Percentiles rank a stretch among this genome's conserved stretches.
These are phyloP conservation scores for Penicillium palitans DNA, from an alignment of 2,329 filamentous ascomycete genomes.

Conservation along the genomic window DNA sequence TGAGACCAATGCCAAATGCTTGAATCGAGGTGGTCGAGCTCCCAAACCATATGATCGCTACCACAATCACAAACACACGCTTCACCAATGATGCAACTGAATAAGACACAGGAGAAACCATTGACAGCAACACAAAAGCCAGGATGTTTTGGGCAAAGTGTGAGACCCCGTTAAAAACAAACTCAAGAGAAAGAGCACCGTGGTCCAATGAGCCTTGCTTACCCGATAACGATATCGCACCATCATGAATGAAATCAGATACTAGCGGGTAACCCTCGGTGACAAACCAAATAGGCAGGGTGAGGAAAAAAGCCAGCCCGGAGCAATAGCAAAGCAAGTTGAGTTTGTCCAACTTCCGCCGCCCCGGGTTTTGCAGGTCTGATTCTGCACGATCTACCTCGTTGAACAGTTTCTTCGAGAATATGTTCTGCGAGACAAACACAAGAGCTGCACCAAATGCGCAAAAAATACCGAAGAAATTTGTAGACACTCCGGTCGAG, in stretches of 20 bases:
- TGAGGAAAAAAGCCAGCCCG: conserved; percentile 84
- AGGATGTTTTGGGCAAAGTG: conserved; percentile 97
- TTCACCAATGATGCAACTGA: conserved; percentile 95
- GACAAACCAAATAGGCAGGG: conserved; percentile 89
- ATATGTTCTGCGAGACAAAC: conserved; percentile 98
- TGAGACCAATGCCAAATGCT: conserved; percentile 80
- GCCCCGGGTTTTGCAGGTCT: conserved; percentile 61
- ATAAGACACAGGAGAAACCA: conserved; percentile 95
- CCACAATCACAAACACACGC: conserved; percentile 92
- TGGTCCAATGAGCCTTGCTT: conserved; percentile 72
- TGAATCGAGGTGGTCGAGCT: conserved; percentile 82
- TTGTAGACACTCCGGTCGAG: conserved; percentile 84
- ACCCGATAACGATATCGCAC: conserved; percentile 72
- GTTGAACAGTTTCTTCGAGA: conserved; percentile 97
- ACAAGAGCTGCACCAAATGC: conserved; percentile 88
- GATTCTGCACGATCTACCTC: conserved; percentile 83
- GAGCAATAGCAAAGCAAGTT: conserved; percentile 98
- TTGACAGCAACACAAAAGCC: conserved; percentile 86
- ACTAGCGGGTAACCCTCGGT: conserved; percentile 79
- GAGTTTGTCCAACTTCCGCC: conserved; percentile 88
- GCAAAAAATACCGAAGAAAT: conserved; percentile 85
- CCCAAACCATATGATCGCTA: conserved; percentile 95
- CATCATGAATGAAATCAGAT: conserved; percentile 75
- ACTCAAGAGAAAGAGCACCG: conserved; percentile 69
- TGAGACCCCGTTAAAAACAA: conserved; percentile 93